Base-by-base conservation (phyloP, 768 basidiomycete genomes). In the Pisolithus sp. region DNA sequence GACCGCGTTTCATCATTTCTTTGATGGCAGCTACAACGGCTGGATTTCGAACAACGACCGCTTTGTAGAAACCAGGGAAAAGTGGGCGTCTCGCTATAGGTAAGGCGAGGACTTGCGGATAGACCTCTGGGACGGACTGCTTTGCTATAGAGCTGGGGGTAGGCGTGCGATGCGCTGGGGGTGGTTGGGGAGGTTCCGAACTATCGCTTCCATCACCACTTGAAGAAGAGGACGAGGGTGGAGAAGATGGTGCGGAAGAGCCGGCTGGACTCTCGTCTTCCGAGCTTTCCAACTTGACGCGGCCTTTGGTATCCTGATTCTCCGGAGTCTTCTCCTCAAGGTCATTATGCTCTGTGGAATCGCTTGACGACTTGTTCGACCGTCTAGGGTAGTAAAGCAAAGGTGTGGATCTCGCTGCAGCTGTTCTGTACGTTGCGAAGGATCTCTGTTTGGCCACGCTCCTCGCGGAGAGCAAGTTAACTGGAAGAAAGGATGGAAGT, bases 61-160 rank as follows among this genome's bases (percentile, higher is more conserved):
- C 95, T 67, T 97, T 96, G 78, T 97, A 97, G 70, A 97, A 96
- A 28, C 93, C 93, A 4, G 95, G 95, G 73, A 97, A 97, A 43
- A 97, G 83, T 1, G 95, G 95, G 17, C 95, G 80, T 40, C 93
- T 85, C 30, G 93, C 93, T 53, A 98, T 97, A 4, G 95, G 95
- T 0, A 98, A 80, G 2, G 94, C 95, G 24, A 98, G 80, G 40
- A 97, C 86, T 65, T 95, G 91, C 1, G 95, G 94, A 68, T 97
- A 97, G 53, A 81, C 63, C 67, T 93, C 91, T 1, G 94, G 93
- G 4, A 96, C 85, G 15, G 87, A 84, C 52, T 89, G 89, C 58
- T 89, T 91, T 4, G 91, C 84, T 58, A 91, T 86, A 20, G 86
- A 75, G 28, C 77, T 76, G 5, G 71, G 67, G 1, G 72, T 63